These are phyloP conservation scores for Epichloe gansuensis DNA, from an alignment of 2,329 filamentous ascomycete genomes.

Conservation along the genomic window DNA sequence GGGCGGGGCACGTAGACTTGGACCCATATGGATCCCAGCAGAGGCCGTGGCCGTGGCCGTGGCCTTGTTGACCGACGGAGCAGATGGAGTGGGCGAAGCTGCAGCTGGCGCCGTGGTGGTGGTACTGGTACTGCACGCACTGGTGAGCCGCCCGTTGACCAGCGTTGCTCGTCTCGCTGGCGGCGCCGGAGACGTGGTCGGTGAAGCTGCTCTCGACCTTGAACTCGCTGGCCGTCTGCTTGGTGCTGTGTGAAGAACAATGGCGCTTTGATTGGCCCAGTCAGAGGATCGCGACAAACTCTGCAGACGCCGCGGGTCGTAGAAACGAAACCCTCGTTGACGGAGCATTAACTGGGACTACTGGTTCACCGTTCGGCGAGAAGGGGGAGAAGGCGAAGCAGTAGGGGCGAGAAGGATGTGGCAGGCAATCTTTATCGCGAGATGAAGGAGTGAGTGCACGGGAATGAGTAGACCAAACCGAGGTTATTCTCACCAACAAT, in stretches of 20 bases:
- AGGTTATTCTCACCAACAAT: neutral
- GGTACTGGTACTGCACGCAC: neutral
- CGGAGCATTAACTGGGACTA: slow-evolving; percentile 4
- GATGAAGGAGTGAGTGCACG: neutral
- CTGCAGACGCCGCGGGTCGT: slow-evolving; percentile 8
- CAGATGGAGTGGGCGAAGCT: neutral
- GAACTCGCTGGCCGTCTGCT: neutral
- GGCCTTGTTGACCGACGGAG: neutral
- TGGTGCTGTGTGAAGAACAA: neutral
- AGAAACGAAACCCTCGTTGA: neutral
- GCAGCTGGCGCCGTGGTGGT: neutral
- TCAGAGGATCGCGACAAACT: neutral
- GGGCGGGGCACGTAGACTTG: slow-evolving; percentile 24
- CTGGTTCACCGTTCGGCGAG: neutral
- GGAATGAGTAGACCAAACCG: neutral
- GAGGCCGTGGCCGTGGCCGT: neutral
- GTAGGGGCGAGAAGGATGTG: neutral
- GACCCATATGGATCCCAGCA: slow-evolving; percentile 12
- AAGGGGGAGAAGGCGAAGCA: neutral
- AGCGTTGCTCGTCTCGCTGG: neutral
- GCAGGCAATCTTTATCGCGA: neutral
- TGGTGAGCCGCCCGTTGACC: neutral
- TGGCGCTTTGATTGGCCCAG: slow-evolving; percentile 8
- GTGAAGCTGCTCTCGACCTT: neutral
- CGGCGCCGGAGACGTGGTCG: neutral